Base-by-base conservation (phyloP, 208 protist genomes). In the Endotrypanum monterogeii region DNA sequence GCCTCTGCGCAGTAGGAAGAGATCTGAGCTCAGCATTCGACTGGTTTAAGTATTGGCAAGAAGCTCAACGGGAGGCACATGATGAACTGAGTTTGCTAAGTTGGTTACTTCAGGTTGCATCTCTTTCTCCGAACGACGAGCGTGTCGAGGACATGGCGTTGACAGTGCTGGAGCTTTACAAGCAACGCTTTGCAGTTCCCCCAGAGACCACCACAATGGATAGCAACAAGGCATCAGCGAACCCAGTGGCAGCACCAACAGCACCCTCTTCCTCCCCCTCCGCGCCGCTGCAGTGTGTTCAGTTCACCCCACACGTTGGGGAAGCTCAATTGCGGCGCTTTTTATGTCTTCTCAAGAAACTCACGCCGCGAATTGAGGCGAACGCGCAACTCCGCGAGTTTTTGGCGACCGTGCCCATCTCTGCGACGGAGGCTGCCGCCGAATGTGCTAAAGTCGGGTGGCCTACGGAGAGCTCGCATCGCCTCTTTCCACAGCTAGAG, bases 11-110 rank as follows among this genome's bases (percentile, higher is more conserved):
- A 3, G 81, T 85, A 0, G 93, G 93, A 2, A 80, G 84, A 11
- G 93, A 97, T 56, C 76, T 97, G 39, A 95, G 85, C 14, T 87
- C 82, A 7, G 93, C 91, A n/a, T 97, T 89, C 67, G 84, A 89
- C 20, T 95, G 90, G 89, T 84, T 94, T 60, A 86, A 94, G 78
- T 92, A 89, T 81, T 91, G 89, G 83, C 82, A 94, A n/a, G 89
- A 97, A 65, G 68, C 82, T 6, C 67, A 84, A 14, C 58, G 83
- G 7, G 63, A 62, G 18, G 89, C 74, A 46, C 61, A 70, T 8
- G 67, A 57, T 28, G 71, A 70, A 1, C 62, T 84, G 16, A 44
- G 23, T n/a, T 68, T 78, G 25, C 74, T 90, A 41, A 85, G 77
- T n/a, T 97, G 93, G 88, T 76, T 97, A 48, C 75, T 95, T 11